A percentile compares a stretch with the other conserved stretches of the same genome.
These are phyloP conservation scores for Stagonosporopsis rhizophila DNA, from an alignment of 2,329 filamentous ascomycete genomes.

Conservation along the genomic window DNA sequence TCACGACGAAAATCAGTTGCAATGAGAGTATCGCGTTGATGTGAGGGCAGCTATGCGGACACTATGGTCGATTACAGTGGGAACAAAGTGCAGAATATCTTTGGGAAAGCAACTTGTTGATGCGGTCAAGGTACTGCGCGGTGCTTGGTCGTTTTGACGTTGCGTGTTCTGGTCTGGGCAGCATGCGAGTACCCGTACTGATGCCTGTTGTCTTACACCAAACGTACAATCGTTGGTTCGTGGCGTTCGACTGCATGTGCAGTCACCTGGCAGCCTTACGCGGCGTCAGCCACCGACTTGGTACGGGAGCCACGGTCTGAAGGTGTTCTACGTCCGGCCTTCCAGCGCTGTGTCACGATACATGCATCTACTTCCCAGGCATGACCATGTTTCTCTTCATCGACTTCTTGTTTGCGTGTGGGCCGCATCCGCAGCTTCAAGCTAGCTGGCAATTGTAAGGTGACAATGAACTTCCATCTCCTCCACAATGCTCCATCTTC, in stretches of 20 bases:
- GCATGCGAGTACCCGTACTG: conserved; percentile 36
- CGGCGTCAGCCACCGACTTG: conserved; percentile 25
- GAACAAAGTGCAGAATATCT: no score
- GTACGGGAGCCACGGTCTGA: conserved; percentile 23
- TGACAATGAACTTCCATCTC: conserved; percentile 44
- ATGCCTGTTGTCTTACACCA: conserved; percentile 20
- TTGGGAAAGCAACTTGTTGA: background rate
- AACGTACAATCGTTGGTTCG: conserved; percentile 32
- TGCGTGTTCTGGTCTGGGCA: conserved; percentile 16
- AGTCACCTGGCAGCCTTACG: conserved; percentile 26
- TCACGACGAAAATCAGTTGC: background rate
- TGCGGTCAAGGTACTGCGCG: conserved; percentile 12
- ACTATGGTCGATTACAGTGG: no score
- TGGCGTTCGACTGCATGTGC: conserved; percentile 19
- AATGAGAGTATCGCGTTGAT: background rate
- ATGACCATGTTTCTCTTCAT: conserved; percentile 20
- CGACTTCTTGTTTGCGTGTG: conserved; percentile 34
- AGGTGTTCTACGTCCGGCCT: conserved; percentile 13
- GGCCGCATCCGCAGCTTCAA: conserved; percentile 29
- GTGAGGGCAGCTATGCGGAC: background rate
- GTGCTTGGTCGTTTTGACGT: conserved; percentile 18
- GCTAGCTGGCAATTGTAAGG: conserved; percentile 42
- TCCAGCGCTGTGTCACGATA: conserved; percentile 26
- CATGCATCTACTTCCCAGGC: conserved; percentile 19
- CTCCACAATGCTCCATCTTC: conserved; percentile 29